phyloP scores from a whole-genome alignment of 2,329 filamentous ascomycete genomes.

The Cercospora sojina region DNA sequence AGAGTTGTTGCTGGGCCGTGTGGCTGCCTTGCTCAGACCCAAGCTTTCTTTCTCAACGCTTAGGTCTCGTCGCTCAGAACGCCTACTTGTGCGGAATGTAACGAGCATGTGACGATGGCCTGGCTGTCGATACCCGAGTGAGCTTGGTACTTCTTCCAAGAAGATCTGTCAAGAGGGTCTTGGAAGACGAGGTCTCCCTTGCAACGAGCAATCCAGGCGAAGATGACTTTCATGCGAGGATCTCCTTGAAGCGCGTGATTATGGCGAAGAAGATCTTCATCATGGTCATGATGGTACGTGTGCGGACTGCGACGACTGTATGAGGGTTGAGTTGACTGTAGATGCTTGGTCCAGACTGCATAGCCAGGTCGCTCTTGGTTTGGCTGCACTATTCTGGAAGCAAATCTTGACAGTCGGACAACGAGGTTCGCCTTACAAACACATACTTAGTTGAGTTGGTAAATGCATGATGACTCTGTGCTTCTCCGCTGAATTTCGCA shows the following conservation, averaged over 20 bases:
- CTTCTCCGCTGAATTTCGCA: background rate
- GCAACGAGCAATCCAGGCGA: background rate
- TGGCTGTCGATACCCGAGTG: background rate
- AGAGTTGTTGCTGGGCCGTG: background rate
- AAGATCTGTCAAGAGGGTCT: background rate
- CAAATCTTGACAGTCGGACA: background rate
- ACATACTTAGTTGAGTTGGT: background rate
- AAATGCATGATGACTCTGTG: background rate
- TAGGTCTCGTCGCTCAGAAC: no score
- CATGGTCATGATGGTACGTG: background rate
- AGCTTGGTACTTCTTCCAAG: background rate
- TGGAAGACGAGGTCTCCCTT: background rate
- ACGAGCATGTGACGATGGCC: background rate
- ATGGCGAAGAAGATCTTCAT: background rate
- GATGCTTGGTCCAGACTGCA: background rate
- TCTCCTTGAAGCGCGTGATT: background rate
- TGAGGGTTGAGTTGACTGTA: background rate
- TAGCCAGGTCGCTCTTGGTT: background rate
- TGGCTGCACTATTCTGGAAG: background rate
- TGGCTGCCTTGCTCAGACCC: background rate
- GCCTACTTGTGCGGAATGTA: background rate
- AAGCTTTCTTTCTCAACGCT: background rate
- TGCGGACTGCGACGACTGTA: background rate
- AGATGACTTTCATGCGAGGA: background rate
- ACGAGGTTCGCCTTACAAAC: background rate